These are phyloP conservation scores for Cerrena zonata DNA, from an alignment of 1,284 basidiomycete genomes.

Conservation along the genomic window DNA sequence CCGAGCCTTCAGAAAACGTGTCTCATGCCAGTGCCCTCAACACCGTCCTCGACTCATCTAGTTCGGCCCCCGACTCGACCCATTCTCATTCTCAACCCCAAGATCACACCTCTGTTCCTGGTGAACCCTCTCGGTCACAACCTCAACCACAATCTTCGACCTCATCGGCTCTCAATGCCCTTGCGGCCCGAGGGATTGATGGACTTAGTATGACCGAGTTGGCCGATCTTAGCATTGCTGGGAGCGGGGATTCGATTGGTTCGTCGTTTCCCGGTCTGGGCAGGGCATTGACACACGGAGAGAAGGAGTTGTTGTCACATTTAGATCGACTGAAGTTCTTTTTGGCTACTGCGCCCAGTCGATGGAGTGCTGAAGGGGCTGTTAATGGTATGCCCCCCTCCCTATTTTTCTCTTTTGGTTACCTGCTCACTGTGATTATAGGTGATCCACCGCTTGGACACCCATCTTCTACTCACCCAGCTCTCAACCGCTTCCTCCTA, in stretches of 20 bases:
- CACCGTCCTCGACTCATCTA: no score
- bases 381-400: constrained; percentile 20
- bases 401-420: constrained; percentile 11
- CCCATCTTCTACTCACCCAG: constrained; percentile 50
- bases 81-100: no score
- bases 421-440: no score
- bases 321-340: constrained; percentile 80
- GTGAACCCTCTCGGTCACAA: no score
- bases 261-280: constrained; percentile 1
- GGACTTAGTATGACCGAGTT: no score
- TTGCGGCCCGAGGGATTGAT: no score
- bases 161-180: neutral
- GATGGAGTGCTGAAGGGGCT: constrained; percentile 46
- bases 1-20: no score
- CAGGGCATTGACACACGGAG: constrained; percentile 2
- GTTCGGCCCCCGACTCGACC: no score
- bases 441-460: constrained; percentile 27
- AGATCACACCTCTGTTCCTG: no score
- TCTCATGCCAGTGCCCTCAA: no score
- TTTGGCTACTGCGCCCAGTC: constrained; percentile 76
- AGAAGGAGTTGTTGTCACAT: constrained; percentile 42
- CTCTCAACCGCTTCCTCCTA: constrained; percentile 76
- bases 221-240: no score
- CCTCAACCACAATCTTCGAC: no score
- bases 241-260: neutral